phyloP scores from a whole-genome alignment of 176 grass and related monocot genomes.

The Carex kokanica region DNA sequence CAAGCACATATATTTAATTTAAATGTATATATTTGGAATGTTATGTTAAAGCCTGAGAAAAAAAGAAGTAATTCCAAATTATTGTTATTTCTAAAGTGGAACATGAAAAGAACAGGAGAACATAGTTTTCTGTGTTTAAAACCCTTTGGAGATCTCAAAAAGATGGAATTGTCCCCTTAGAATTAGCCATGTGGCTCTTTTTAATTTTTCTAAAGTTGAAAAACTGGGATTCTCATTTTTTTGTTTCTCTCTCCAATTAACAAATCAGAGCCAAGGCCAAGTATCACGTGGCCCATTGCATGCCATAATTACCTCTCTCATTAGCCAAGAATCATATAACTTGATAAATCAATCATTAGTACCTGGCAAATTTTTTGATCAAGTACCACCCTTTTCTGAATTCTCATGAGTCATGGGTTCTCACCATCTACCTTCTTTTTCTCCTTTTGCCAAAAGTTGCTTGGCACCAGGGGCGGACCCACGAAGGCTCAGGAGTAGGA shows the following conservation, averaged over 20 bases:
- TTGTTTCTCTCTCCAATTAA: not conserved
- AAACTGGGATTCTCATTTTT: slow-evolving; percentile 1
- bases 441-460: not conserved
- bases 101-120: not conserved
- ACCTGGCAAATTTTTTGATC: not conserved
- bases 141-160: slow-evolving; percentile 12
- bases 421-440: not conserved
- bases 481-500: too few relatives aligned
- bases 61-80: not conserved
- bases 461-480: too few relatives aligned
- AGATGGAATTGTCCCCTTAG: not conserved
- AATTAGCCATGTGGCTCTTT: slow-evolving; percentile 11
- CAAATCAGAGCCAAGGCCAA: not conserved
- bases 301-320: not conserved
- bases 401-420: not conserved
- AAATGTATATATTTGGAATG: not conserved
- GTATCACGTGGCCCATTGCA: slow-evolving; percentile 11
- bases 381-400: not conserved
- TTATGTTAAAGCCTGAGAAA: not conserved
- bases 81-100: not conserved
- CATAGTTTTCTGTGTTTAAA: not conserved
- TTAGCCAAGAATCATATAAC: not conserved
- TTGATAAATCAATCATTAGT: slow-evolving; percentile 1
- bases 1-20: not conserved
- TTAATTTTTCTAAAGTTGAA: not conserved